phyloP scores from a whole-genome alignment of 768 basidiomycete species.

The Trametes elegans region DNA sequence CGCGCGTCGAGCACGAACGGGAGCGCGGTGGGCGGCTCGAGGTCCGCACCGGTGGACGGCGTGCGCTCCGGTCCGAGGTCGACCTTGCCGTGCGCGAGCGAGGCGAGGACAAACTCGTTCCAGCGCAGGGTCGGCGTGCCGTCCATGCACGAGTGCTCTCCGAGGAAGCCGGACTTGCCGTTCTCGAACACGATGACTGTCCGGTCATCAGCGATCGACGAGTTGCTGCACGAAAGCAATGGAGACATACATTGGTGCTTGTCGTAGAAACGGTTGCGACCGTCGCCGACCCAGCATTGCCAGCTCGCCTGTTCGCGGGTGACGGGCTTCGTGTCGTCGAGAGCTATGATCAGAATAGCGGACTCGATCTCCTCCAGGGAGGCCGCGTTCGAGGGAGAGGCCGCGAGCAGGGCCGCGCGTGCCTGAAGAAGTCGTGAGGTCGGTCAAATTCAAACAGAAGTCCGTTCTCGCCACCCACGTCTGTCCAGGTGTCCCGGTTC shows the following conservation, averaged over 20 bases:
- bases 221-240: not conserved
- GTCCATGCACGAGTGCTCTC: conserved; percentile 88
- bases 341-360: conserved; percentile 80
- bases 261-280: conserved; percentile 91
- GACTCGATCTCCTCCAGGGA: conserved; percentile 82
- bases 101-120: conserved; percentile 90
- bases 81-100: conserved; percentile 68
- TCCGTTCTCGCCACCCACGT: conserved; percentile 43
- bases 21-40: conserved; percentile 65
- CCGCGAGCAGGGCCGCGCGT: conserved; percentile 58
- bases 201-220: not conserved
- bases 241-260: conserved; percentile 82
- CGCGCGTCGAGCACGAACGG: conserved; percentile 62
- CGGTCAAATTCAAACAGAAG: not conserved
- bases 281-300: conserved; percentile 87
- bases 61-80: conserved; percentile 62
- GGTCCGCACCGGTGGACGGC: conserved; percentile 33
- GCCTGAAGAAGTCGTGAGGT: conserved; percentile 35
- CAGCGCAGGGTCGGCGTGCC: conserved; percentile 93
- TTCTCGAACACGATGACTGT: conserved; percentile 93
- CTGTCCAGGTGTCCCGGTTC: conserved; percentile 87
- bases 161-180: conserved; percentile 91
- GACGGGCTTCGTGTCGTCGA: conserved; percentile 81
- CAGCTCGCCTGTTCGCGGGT: conserved; percentile 82
- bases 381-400: conserved; percentile 61